Evolutionary conservation across 1,284 basidiomycete species (phyloP), one percentile per base, ranked within the genome.

Genomic region (Ustilago cynodontis): DNA sequence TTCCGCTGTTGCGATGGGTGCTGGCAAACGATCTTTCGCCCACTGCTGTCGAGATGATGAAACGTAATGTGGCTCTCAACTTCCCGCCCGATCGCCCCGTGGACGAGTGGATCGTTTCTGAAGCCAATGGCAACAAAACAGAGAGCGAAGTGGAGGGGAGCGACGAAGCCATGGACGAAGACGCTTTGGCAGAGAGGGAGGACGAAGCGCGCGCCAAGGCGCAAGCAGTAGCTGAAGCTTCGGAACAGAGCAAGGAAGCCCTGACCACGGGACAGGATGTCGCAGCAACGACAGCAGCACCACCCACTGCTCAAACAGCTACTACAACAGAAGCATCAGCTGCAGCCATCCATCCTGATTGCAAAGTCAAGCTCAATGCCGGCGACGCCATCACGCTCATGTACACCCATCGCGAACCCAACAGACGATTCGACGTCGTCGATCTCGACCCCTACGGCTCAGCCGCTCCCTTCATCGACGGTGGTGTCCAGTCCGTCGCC

Each of bases 361-460:
- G 83, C 77, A 84, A 85, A 50, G 77, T 85, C 28, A 65, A 69
- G 10, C 75, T 82, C 57, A 80, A 82, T 52, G 81, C 83, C 16
- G 82, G 78, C 16, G 83, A 86, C 49, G 84, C 84, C 22, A 80
- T 84, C 82, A 89, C 93, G 1, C 88, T 97, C 64, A 95, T 98
- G 93, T 98, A 98, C 86, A 89, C 89, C 55, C 94, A 97, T 85
- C 91, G 95, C 45, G 88, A 89, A 58, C 91, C 91, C 45, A 88
- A 88, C 45, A 88, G 90, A 13, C 91, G 92, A 6, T 95, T 98
- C 39, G 95, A 99, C 77, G 93, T 95, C 33, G 91, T 99, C 22
- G 97, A 99, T 86, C 89, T 99, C 18, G 96, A 99, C 85, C 97
- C 97, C 0, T 99, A 99, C 84, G 97, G 97, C 0, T 96, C 94